phyloP scores from a whole-genome alignment of 306 rosid genomes.

The Datisca glomerata region DNA sequence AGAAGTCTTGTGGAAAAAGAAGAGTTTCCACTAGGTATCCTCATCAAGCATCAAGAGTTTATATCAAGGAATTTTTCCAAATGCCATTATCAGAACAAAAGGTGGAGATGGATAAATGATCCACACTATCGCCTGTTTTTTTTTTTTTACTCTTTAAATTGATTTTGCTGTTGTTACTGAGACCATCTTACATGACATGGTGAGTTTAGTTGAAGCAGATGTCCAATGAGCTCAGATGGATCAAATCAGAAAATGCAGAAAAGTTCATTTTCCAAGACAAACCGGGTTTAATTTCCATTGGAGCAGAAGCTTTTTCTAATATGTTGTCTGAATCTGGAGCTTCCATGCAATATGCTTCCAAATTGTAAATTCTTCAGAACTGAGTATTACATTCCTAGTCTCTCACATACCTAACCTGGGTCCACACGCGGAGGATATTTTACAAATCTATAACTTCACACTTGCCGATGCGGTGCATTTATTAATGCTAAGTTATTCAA shows the following conservation, averaged over 20 bases:
- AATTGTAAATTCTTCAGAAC: slow-evolving; percentile 43
- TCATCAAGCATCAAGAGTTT: slow-evolving; percentile 36
- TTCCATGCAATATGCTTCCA: slow-evolving; percentile 47
- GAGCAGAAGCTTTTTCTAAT: slow-evolving; percentile 54
- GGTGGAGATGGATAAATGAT: slow-evolving; percentile 23
- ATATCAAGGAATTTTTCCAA: slow-evolving; percentile 45
- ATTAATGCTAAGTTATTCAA: no score
- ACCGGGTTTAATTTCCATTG: slow-evolving; percentile 33
- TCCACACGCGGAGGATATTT: no score
- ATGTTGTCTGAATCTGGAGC: slow-evolving; percentile 56
- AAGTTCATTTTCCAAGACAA: slow-evolving; percentile 38
- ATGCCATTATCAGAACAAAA: slow-evolving; percentile 24
- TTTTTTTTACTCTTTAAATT: slow-evolving; percentile 10
- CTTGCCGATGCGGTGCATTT: no score
- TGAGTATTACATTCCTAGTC: no score
- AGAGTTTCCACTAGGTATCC: slow-evolving; percentile 62
- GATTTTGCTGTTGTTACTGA: slow-evolving; percentile 19
- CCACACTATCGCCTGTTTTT: not conserved
- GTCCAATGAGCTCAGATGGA: slow-evolving; percentile 28
- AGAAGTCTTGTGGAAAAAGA: slow-evolving; percentile 32
- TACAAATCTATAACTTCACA: no score
- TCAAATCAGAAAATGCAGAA: slow-evolving; percentile 48
- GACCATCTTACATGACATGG: slow-evolving; percentile 16
- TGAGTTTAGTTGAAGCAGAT: slow-evolving; percentile 30
- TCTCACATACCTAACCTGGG: no score